Evolutionary conservation across 805 yeast species (phyloP).

Genomic region (Sugiyamaella smithiae): DNA sequence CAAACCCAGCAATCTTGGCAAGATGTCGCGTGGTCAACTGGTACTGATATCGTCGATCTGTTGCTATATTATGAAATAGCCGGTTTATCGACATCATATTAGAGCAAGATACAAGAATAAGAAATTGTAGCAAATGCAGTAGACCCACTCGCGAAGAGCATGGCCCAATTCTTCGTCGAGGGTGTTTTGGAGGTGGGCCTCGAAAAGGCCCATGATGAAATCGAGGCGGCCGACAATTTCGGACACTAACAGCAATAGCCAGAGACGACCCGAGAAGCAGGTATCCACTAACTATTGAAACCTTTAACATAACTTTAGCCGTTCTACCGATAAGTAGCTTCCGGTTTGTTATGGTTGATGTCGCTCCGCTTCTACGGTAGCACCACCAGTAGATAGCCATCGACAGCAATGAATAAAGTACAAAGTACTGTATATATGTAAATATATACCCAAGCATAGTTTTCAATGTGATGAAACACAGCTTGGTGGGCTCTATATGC

Average conservation of each 20-base stretch:
- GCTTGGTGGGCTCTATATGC: neutral
- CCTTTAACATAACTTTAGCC: neutral
- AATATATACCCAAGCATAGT: neutral
- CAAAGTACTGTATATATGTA: neutral
- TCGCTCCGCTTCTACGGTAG: neutral
- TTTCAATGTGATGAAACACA: neutral
- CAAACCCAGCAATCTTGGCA: neutral
- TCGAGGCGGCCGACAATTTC: neutral
- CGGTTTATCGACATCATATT: neutral
- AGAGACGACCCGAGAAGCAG: neutral
- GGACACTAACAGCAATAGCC: conserved; percentile 1
- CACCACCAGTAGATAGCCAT: neutral
- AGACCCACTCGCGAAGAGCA: neutral
- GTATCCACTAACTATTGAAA: neutral
- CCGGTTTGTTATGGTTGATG: neutral
- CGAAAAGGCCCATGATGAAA: neutral
- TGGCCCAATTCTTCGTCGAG: neutral
- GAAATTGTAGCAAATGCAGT: conserved; percentile 1
- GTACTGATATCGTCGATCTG: no score
- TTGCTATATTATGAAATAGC: neutral
- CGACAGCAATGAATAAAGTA: neutral
- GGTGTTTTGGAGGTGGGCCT: neutral
- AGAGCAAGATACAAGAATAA: neutral
- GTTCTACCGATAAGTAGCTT: neutral
- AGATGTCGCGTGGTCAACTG: no score